These are phyloP conservation scores for Flaveria brownii DNA, from an alignment of 129 eudicot species.

Conservation along the genomic window DNA sequence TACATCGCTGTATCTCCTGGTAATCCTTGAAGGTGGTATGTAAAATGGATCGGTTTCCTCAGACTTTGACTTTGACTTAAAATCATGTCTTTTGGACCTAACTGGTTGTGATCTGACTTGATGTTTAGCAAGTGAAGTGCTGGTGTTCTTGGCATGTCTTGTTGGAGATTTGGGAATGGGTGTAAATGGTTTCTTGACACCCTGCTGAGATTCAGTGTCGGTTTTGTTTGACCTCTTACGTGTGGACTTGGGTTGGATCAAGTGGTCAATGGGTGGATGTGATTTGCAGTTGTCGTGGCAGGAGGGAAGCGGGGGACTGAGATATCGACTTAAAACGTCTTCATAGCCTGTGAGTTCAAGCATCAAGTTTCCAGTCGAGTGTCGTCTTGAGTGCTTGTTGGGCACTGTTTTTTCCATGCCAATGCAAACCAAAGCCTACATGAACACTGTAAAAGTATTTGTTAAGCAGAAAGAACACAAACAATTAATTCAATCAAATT, in stretches of 20 bases:
- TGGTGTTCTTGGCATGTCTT: constrained; percentile 22
- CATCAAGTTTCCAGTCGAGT: constrained; percentile 37
- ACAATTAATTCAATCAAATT: neutral
- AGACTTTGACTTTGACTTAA: constrained; percentile 33
- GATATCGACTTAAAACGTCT: constrained; percentile 31
- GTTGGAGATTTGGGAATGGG: constrained; percentile 35
- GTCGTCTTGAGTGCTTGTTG: constrained; percentile 37
- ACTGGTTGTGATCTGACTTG: constrained; percentile 13
- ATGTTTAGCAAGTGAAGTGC: constrained; percentile 12
- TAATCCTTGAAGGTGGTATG: constrained; percentile 23
- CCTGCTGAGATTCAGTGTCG: constrained; percentile 1
- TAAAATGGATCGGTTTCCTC: constrained; percentile 25
- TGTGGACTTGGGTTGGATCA: constrained; percentile 16
- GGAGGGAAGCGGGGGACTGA: constrained; percentile 19
- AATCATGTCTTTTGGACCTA: constrained; percentile 24
- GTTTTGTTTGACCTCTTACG: constrained; percentile 19
- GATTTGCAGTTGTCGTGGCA: constrained; percentile 37
- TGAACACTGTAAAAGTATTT: constrained; percentile 13
- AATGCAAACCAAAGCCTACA: constrained; percentile 33
- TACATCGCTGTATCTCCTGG: constrained; percentile 40
- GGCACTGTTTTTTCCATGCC: constrained; percentile 42
- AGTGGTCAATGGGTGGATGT: constrained; percentile 9
- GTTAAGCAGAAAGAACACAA: neutral
- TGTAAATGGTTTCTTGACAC: constrained; percentile 18
- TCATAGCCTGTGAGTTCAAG: constrained; percentile 25